phyloP scores from a whole-genome alignment of 2,329 filamentous ascomycete species.

The Epichloe amarillans region DNA sequence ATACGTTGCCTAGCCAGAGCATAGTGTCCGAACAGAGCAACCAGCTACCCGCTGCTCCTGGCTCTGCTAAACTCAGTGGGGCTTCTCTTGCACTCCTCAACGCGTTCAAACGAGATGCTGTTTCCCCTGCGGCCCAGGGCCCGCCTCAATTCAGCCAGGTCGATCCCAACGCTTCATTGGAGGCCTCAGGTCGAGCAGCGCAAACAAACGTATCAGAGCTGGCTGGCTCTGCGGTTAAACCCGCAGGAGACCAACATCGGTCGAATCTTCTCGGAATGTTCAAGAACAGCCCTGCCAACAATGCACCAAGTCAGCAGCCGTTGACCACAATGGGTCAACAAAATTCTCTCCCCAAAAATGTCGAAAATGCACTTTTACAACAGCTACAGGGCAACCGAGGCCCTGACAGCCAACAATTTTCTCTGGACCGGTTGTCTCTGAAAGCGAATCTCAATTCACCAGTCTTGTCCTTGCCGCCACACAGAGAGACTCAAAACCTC shows the following conservation, averaged over 20 bases:
- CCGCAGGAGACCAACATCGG: conserved; percentile 25
- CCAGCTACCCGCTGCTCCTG: conserved; percentile 2
- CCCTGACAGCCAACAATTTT: not conserved
- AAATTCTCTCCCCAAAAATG: not conserved
- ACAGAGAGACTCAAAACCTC: not conserved
- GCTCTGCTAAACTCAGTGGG: conserved; percentile 21
- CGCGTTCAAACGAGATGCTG: conserved; percentile 26
- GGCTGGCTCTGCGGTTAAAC: conserved; percentile 14
- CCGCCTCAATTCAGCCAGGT: not conserved
- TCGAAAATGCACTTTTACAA: not conserved
- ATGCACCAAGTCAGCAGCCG: not conserved
- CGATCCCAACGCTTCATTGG: not conserved
- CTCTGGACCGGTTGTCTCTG: conserved; percentile 12
- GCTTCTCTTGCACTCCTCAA: conserved; percentile 31
- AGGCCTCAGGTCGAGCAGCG: not conserved
- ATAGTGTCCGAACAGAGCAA: conserved; percentile 1
- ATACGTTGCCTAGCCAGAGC: not conserved
- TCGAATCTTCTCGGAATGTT: conserved; percentile 40
- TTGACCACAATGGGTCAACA: not conserved
- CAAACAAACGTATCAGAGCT: conserved; percentile 14
- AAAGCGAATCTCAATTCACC: conserved; percentile 8
- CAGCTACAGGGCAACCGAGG: conserved; percentile 1
- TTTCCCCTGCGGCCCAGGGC: not conserved
- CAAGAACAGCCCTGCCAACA: conserved; percentile 23
- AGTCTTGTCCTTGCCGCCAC: conserved; percentile 7